A percentile compares a stretch with the other conserved stretches of the same genome.
These are phyloP conservation scores for Ophiosphaerella narmari DNA, from an alignment of 2,329 filamentous ascomycete genomes.

Conservation along the genomic window DNA sequence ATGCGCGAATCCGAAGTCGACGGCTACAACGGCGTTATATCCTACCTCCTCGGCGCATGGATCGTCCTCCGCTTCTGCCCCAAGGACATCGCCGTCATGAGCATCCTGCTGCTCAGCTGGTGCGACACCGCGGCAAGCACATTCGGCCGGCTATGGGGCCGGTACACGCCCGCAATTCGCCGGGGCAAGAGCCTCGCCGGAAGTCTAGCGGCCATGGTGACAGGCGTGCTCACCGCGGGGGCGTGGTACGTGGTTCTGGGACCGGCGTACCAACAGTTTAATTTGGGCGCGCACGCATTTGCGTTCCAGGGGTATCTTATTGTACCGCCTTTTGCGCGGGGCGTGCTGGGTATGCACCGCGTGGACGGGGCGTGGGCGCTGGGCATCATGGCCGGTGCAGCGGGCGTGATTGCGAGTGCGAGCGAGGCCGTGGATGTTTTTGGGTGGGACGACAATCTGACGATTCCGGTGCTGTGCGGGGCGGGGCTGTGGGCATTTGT, in stretches of 20 bases:
- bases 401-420: conserved; percentile 83
- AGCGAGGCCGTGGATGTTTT: conserved; percentile 92
- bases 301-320: conserved; percentile 80
- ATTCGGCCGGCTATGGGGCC: conserved; percentile 86
- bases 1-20: conserved; percentile 97
- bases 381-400: conserved; percentile 79
- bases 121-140: conserved; percentile 97
- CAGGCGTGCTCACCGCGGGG: conserved; percentile 80
- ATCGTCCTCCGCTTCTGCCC: conserved; percentile 83
- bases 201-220: conserved; percentile 78
- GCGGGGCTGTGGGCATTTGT: conserved; percentile 90
- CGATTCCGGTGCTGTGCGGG: conserved; percentile 90
- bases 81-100: conserved; percentile 90
- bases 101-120: conserved; percentile 90
- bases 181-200: conserved; percentile 91
- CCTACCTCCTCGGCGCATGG: conserved; percentile 91
- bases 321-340: conserved; percentile 66
- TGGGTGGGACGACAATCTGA: conserved; percentile 96
- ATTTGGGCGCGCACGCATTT: conserved; percentile 62
- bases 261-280: conserved; percentile 53
- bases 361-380: conserved; percentile 73
- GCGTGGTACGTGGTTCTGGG: conserved; percentile 89
- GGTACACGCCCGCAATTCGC: conserved; percentile 83
- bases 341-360: conserved; percentile 64
- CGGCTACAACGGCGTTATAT: conserved; percentile 96